Conservation (phyloP, 495 filamentous ascomycete species). For the Penicillium riverlandense region DNA sequence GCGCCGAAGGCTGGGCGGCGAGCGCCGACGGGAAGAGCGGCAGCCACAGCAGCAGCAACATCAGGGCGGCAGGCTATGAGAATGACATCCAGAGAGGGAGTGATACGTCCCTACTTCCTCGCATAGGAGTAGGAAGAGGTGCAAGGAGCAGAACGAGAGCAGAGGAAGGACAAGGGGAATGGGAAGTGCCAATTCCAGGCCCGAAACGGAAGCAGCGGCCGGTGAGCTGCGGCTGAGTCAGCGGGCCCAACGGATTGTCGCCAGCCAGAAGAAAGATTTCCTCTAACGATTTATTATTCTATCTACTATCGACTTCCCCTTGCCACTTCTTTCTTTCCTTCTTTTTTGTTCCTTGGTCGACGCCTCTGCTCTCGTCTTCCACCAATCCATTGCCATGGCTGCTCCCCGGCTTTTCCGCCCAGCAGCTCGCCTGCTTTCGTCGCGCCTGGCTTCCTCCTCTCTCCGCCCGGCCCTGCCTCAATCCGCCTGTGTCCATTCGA, state of each 20-base stretch:
- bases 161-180: background rate
- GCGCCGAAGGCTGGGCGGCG: conserved; percentile 73
- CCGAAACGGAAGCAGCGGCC: conserved; percentile 29
- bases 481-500: conserved; percentile 38
- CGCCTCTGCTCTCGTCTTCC: too few species aligned
- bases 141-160: conserved; percentile 3
- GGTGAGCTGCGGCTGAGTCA: conserved; percentile 35
- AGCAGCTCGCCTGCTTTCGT: conserved; percentile 65
- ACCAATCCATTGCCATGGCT: conserved; percentile 40
- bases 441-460: conserved; percentile 47
- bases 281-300: conserved; percentile 12
- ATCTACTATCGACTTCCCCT: conserved; percentile 17
- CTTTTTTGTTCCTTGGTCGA: conserved; percentile 6
- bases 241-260: conserved; percentile 31
- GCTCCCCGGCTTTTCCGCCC: conserved; percentile 75
- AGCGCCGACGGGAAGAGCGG: conserved; percentile 22
- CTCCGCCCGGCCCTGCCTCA: conserved; percentile 47
- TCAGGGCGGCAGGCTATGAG: background rate
- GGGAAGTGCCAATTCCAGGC: background rate
- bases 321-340: conserved; percentile 21
- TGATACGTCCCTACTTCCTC: too few species aligned
- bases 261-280: conserved; percentile 24
- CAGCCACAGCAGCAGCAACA: conserved; percentile 15
- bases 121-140: background rate
- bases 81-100: background rate